Evolutionary conservation across 2,329 filamentous ascomycete species (phyloP), one percentile per base, ranked within the genome.

Genomic region (Penicillium thymicola): DNA sequence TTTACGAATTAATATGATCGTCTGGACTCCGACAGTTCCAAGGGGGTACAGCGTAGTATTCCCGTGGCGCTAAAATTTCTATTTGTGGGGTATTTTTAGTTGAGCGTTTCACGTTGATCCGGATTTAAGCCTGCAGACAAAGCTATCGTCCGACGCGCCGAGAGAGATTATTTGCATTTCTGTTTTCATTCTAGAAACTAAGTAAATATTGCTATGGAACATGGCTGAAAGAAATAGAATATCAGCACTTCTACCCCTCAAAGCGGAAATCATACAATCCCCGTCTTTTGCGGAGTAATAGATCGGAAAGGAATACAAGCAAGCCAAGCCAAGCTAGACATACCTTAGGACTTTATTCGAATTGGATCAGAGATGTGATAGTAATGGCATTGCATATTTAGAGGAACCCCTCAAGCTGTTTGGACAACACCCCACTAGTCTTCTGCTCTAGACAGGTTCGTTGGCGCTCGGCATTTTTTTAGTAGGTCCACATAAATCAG

Each of bases 61-160:
- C 16, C 16, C 16, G 25, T 28, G 34, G 41, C 34, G 34, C 28
- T 48, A 40, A 46, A 23, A 36, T 8, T 36, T 11, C 34, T 5
- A 55, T 51, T 55, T 7, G 47, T n/a, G 5, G 21, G 23, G 8
- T 55, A 55, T 52, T 52, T 55, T 55, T 55, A 46, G 54, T 30
- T 41, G 18, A 23, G 42, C 48, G 54, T 46, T 52, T 55, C 54
- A 51, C 10, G 25, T 50, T 43, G 16, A 43, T 10, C 27, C 34
- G 14, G 13, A 38, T 13, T 44, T 37, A 23, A 43, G 13, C 14
- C 32, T 27, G 36, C 46, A 32, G 34, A 44, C 46, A 44, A 55
- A 55, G 27, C 14, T 32, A 44, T 50, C 51, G 27, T 51, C 21
- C 25, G 14, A 27, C 21, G 32, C 42, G 32, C 48, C 27, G 37